Percentiles rank a stretch among this genome's conserved stretches.
These are phyloP conservation scores for Pestalotiopsis sp. DNA, from an alignment of 2,329 filamentous ascomycete species.

Conservation along the genomic window DNA sequence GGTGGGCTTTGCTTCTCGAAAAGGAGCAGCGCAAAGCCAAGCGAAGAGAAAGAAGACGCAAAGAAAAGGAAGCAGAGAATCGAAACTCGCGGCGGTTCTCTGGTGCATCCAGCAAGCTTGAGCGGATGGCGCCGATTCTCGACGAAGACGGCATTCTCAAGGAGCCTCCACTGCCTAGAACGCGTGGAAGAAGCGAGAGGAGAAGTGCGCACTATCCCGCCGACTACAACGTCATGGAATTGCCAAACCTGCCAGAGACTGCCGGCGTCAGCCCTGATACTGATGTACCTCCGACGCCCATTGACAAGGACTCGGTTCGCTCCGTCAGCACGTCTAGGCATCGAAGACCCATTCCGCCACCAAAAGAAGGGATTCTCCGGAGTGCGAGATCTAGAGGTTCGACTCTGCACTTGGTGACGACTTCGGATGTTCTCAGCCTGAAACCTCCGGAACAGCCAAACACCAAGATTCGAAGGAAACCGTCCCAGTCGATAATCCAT, in stretches of 20 bases:
- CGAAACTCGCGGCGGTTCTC: conserved; percentile 82
- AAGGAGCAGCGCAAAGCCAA: conserved; percentile 90
- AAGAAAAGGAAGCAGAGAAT: conserved; percentile 80
- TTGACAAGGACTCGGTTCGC: conserved; percentile 78
- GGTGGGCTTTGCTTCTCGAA: conserved; percentile 94
- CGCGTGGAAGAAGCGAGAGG: conserved; percentile 77
- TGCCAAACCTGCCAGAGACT: conserved; percentile 69
- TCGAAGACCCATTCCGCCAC: conserved; percentile 76
- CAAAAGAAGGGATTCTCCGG: conserved; percentile 75
- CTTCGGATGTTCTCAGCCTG: conserved; percentile 51
- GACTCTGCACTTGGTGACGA: conserved; percentile 82
- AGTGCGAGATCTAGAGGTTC: conserved; percentile 78
- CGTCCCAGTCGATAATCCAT: conserved; percentile 60
- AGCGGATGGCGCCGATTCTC: conserved; percentile 76
- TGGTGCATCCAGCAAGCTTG: conserved; percentile 84
- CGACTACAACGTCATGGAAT: conserved; percentile 70
- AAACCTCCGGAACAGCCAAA: conserved; percentile 16
- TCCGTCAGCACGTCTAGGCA: conserved; percentile 78
- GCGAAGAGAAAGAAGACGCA: conserved; percentile 79
- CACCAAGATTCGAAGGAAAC: conserved; percentile 34
- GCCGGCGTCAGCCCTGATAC: conserved; percentile 45
- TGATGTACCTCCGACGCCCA: conserved; percentile 66
- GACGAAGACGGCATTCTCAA: conserved; percentile 67
- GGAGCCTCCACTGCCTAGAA: conserved; percentile 59
- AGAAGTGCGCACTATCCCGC: conserved; percentile 64